Evolutionary conservation across 2,329 filamentous ascomycete genomes (phyloP), one percentile per base, ranked within the genome.

Genomic region (Fusarium dlaminii): DNA sequence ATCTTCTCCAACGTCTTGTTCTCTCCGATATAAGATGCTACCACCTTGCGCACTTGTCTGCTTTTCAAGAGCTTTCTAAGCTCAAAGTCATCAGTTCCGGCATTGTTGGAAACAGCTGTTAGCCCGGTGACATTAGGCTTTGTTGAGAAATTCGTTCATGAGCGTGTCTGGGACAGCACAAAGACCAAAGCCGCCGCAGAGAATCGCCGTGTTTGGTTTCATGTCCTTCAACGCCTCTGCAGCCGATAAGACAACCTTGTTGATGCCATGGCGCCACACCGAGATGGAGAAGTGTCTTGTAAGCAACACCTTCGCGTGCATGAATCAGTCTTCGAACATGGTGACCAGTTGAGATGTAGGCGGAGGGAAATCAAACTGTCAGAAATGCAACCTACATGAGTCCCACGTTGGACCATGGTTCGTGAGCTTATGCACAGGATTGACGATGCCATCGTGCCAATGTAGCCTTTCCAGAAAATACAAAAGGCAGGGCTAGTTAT

Each of bases 61-160:
- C 90, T 91, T 83, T 92, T 91, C 66, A 96, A 88, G 18, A 97
- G 88, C 82, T 94, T 89, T 73, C 92, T 94, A 37, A 95, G 90
- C 5, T 95, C 95, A 10, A 91, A 92, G 68, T 88, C 89, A 77
- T 96, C 94, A 20, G 95, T 94, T 66, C 95, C 95, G 36, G 95
- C 95, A 81, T 98, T 98, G 87, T 98, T 98, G 57, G 94, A 97
- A 60, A 97, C 95, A 24, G 94, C 95, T 4, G 94, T 98, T 29
- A 98, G 84, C 43, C 92, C 93, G 3, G 84, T 92, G 80, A 97
- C 91, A 18, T 93, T 89, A 37, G 91, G 87, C 79, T 90, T 90
- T 92, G 34, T 88, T 87, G 68, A 91, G 86, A 36, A 95, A 88
- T 76, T 90, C 92, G 75, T 93, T 88, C 79, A 96, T 96, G 54